Evolutionary conservation across 176 grass and related monocot genomes (phyloP), one percentile per base, ranked within the genome.

Genomic region (Saccharum spontaneum): DNA sequence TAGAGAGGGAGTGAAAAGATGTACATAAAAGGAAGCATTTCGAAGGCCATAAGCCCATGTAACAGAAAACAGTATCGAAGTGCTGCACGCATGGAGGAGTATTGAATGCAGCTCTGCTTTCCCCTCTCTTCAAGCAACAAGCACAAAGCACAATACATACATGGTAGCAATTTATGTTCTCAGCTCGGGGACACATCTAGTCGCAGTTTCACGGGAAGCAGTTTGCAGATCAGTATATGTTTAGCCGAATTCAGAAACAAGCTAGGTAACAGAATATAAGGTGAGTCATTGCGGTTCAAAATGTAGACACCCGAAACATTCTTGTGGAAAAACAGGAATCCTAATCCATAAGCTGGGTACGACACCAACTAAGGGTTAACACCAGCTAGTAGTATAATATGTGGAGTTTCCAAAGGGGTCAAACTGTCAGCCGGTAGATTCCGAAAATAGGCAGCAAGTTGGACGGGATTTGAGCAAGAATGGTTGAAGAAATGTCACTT

Each of bases 51-150:
- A 69, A 85, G 31, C 10, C 26, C 71, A 23, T 12, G 10, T n/a
- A 64, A 18, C 22, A 2, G 26, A 49, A 69, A 18, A 66, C n/a
- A 18, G 61, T 62, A 26, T 34, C 17, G 38, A 43, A 52, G 52
- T 30, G 33, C 24, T 10, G 59, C 28, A 44, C 43, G 33, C 9
- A 44, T 46, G 43, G 30, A 69, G 24, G 34, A 36, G 41, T 31
- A 69, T 40, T 80, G 67, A 69, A 85, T 80, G 71, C 77, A 81
- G n/a, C 10, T 52, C 12, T 15, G 7, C 13, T 20, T 81, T 54
- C 17, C 59, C 64, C 18, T 36, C 71, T 77, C 23, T 28, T 76
- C 17, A 71, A 77, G 52, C 41, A 71, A 77, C 31, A 77, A 86
- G 54, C 52, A 76, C 1, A 1, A 2, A 62, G 0, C 9, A 64